Base-by-base conservation (phyloP, 1,139 yeast species). In the Yamadazyma trypodendri region DNA sequence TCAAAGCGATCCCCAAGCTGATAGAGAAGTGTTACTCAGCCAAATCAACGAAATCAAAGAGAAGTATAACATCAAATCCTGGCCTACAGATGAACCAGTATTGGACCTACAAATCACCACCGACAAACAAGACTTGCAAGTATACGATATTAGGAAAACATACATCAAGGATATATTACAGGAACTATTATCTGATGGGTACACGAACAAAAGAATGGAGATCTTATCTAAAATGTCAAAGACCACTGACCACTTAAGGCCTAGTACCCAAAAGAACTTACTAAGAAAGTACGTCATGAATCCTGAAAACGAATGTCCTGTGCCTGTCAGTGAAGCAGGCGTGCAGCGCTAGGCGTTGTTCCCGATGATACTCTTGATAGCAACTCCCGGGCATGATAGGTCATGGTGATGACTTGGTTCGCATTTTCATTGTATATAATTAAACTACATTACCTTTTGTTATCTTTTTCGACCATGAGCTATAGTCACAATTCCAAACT, bases 21-120 rank as follows among this genome's bases (percentile, higher is more conserved):
- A 74, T 39, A 52, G 63, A 34, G 55, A 58, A 29, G 49, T 50
- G 29, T 61, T 73, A 37, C 51, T 68, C 17, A 55, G 55, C 22
- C 76, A 77, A 45, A 68, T 81, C 43, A 58, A 67, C 34, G 61
- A 65, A 36, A 72, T 83, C 46, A 72, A 72, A 48, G 50, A 52
- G 32, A 71, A 69, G 48, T 79, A 84, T 55, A 75, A 76, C 32
- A 75, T 84, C 38, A 61, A 67, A 33, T 65, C 79, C 40, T 82
- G 88, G 81, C 86, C 89, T 6, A 51, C 65, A 3, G 56, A 65
- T 9, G 68, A 70, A 41, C 72, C 74, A 8, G 54, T 68, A 16
- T 50, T 71, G 36, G 50, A 56, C 11, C 56, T 68, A 35, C 58
- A 65, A 25, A 44, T 70, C 32, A 58, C 55, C 41, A 49, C 55